A percentile compares a stretch with the other conserved stretches of the same genome.
These are phyloP conservation scores for Viola odorata DNA, from an alignment of 345 rosid species.

Conservation along the genomic window DNA sequence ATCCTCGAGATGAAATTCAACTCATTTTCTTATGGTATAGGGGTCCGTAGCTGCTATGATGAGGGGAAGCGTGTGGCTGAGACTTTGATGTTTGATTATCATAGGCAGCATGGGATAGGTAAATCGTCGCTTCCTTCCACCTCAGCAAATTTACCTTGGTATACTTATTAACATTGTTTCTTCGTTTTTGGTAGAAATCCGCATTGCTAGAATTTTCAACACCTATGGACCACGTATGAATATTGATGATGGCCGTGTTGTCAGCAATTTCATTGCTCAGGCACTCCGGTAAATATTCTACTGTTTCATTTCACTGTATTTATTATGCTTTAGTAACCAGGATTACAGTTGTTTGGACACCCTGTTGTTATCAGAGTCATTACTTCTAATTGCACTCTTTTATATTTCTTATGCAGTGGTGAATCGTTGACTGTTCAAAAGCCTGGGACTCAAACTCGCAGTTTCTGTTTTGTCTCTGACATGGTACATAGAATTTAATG, in stretches of 20 bases:
- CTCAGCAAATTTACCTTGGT: not conserved
- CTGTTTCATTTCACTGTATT: not conserved
- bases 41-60: slow-evolving; percentile 93
- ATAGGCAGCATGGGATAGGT: slow-evolving; percentile 95
- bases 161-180: not conserved
- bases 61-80: slow-evolving; percentile 99
- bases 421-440: slow-evolving; percentile 90
- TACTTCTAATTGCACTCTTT: not conserved
- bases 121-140: slow-evolving; percentile 11
- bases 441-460: slow-evolving; percentile 97
- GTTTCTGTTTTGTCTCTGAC: slow-evolving; percentile 95
- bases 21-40: slow-evolving; percentile 22
- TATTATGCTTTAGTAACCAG: not conserved
- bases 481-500: slow-evolving; percentile 40
- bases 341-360: not conserved
- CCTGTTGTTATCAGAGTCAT: not conserved
- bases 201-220: slow-evolving; percentile 98
- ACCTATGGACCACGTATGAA: slow-evolving; percentile 99
- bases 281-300: slow-evolving; percentile 62
- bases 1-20: not conserved
- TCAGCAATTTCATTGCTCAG: slow-evolving; percentile 99
- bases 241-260: slow-evolving; percentile 98
- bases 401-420: slow-evolving; percentile 40
- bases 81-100: slow-evolving; percentile 96
- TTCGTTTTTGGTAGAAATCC: slow-evolving; percentile 51